Percentiles rank a stretch among this genome's conserved stretches.
Conservation (phyloP, 345 rosid genomes). For the Rhizophora mangle region DNA sequence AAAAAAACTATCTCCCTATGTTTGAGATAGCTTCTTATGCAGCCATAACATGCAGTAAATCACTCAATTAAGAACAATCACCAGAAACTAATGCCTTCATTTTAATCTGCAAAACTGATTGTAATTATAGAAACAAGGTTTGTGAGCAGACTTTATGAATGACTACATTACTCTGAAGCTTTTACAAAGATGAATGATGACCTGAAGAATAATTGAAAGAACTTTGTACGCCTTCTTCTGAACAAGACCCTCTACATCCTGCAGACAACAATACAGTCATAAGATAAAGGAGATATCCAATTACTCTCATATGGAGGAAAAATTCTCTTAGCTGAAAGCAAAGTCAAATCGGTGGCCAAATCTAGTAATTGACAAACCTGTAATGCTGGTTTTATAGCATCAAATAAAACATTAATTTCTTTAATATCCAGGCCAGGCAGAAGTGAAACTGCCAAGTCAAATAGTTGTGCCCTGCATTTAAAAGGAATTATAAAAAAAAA, state of each 20-base stretch:
- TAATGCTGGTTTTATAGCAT: constrained; percentile 69
- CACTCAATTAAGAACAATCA: neutral
- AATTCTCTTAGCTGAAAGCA: neutral
- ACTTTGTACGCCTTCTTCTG: constrained; percentile 97
- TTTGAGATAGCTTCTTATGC: neutral
- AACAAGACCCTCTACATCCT: constrained; percentile 67
- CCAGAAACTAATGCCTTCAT: constrained; percentile 1
- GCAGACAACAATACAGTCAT: constrained; percentile 25
- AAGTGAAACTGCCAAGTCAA: constrained; percentile 78
- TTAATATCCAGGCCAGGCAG: constrained; percentile 64
- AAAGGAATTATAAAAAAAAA: neutral
- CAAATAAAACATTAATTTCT: constrained; percentile 51
- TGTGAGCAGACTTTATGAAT: neutral
- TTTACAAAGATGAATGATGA: constrained; percentile 21
- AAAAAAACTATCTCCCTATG: too few species aligned
- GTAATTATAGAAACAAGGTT: neutral
- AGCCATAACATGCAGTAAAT: neutral
- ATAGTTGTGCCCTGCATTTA: constrained; percentile 66
- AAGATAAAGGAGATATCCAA: too few species aligned
- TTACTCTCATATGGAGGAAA: too few species aligned
- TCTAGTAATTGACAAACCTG: constrained; percentile 43
- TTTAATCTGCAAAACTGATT: neutral
- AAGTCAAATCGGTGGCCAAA: neutral
- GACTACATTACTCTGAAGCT: neutral
- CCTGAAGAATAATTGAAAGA: constrained; percentile 77